Percentiles rank a stretch among this genome's conserved stretches.
These are phyloP conservation scores for Curvularia eragrostidis DNA, from an alignment of 2,329 filamentous ascomycete genomes.

Conservation along the genomic window DNA sequence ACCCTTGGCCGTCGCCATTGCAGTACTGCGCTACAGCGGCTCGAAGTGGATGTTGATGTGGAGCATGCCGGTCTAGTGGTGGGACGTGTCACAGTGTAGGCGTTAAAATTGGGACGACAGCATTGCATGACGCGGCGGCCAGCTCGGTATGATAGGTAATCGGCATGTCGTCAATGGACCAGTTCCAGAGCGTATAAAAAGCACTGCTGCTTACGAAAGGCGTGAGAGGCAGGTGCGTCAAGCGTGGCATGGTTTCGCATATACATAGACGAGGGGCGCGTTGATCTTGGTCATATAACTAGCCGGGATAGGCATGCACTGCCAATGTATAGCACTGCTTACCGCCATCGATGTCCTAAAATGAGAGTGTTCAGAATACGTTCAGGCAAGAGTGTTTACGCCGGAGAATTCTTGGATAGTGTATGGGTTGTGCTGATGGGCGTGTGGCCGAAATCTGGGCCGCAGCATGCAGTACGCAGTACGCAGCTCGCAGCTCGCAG, in stretches of 20 bases:
- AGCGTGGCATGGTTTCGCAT: not conserved
- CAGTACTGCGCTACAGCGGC: not conserved
- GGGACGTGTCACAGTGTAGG: not conserved
- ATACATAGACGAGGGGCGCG: not conserved
- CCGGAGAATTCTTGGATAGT: not conserved
- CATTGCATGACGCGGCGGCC: slow-evolving; percentile 1
- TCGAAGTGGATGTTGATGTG: not conserved
- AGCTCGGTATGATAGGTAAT: not conserved
- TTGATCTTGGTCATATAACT: not conserved
- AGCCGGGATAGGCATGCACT: not conserved
- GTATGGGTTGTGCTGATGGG: not conserved
- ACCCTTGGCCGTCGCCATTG: not conserved
- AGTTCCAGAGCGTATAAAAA: not conserved
- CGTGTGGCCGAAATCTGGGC: not conserved
- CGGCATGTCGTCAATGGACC: not conserved
- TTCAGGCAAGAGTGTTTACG: not conserved
- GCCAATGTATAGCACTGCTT: not conserved
- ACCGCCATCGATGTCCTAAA: not conserved
- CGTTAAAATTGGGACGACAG: not conserved
- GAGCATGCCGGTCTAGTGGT: not conserved
- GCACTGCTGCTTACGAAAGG: slow-evolving; percentile 1
- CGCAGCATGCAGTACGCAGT: not conserved
- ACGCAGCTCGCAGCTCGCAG: not conserved
- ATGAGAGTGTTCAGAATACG: not conserved
- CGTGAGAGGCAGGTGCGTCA: not conserved